These are phyloP conservation scores for Crassisporium funariophilum DNA, from an alignment of 768 basidiomycete genomes.

Conservation along the genomic window DNA sequence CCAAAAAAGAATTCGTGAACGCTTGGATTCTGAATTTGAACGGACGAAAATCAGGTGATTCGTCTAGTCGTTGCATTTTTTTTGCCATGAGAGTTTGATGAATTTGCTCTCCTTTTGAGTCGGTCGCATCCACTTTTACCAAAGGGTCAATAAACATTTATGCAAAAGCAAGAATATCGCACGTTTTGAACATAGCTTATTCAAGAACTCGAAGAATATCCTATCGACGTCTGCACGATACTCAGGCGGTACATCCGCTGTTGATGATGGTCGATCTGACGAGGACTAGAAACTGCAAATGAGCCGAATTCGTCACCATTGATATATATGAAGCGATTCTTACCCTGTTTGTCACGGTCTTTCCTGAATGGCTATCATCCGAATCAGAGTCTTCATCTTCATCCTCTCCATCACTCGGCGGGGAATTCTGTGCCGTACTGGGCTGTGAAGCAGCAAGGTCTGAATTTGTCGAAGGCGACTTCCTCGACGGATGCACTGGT, in stretches of 20 bases:
- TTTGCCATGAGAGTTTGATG: constrained; percentile 99
- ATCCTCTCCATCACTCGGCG: constrained; percentile 51
- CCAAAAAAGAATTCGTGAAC: constrained; percentile 94
- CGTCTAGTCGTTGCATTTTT: constrained; percentile 96
- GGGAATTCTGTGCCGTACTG: constrained; percentile 40
- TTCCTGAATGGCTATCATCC: constrained; percentile 32
- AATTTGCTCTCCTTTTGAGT: constrained; percentile 94
- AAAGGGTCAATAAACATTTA: constrained; percentile 19
- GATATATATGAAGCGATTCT: constrained; percentile 13
- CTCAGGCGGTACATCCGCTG: constrained; percentile 73
- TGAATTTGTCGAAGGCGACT: no score
- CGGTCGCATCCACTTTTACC: constrained; percentile 81
- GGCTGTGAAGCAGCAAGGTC: constrained; percentile 29
- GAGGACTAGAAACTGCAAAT: constrained; percentile 25
- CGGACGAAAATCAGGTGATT: constrained; percentile 94
- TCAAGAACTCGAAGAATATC: constrained; percentile 90
- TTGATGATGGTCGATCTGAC: constrained; percentile 32
- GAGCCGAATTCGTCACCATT: constrained; percentile 1
- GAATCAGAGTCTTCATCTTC: constrained; percentile 49
- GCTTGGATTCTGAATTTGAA: constrained; percentile 99
- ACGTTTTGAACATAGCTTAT: constrained; percentile 88
- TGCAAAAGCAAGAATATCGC: constrained; percentile 34
- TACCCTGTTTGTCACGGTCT: constrained; percentile 22
- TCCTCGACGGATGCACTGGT: constrained; percentile 12
- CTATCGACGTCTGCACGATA: constrained; percentile 82